Conservation (phyloP, 179 eudicot species). For the Spergularia azorica region DNA sequence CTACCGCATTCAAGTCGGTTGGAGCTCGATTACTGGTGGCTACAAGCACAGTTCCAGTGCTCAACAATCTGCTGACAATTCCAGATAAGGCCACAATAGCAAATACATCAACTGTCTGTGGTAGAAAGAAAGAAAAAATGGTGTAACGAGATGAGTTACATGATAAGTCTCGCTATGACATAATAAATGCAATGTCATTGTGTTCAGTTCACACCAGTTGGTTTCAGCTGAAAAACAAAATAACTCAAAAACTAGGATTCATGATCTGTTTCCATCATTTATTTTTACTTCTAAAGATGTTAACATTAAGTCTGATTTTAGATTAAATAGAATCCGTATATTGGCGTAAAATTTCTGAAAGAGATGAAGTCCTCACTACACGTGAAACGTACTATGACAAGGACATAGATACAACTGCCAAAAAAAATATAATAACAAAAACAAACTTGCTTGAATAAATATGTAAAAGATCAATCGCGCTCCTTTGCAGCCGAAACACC, state of each 20-base stretch:
- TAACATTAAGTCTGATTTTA: neutral
- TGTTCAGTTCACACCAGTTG: neutral
- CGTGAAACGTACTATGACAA: neutral
- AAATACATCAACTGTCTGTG: slow-evolving; percentile 99
- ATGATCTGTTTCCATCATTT: neutral
- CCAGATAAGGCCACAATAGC: slow-evolving; percentile 99
- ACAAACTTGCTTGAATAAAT: neutral
- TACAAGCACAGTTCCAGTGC: slow-evolving; percentile 91
- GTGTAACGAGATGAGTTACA: slow-evolving; percentile 28
- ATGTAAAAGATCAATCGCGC: neutral
- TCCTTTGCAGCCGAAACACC: neutral
- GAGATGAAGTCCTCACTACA: neutral
- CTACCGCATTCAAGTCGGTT: slow-evolving; percentile 85
- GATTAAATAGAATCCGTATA: neutral
- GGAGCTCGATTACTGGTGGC: slow-evolving; percentile 98
- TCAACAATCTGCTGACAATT: slow-evolving; percentile 90
- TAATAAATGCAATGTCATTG: neutral
- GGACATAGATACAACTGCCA: neutral
- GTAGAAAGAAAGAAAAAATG: slow-evolving; percentile 37
- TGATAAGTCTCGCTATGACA: slow-evolving; percentile 3
- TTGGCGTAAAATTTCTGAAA: neutral
- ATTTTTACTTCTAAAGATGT: neutral
- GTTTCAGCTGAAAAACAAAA: neutral
- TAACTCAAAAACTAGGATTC: neutral
- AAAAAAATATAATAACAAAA: neutral